These are phyloP conservation scores for Basidiobolus meristosporus DNA, from an alignment of 371 early-diverging fungal genomes.

Conservation along the genomic window DNA sequence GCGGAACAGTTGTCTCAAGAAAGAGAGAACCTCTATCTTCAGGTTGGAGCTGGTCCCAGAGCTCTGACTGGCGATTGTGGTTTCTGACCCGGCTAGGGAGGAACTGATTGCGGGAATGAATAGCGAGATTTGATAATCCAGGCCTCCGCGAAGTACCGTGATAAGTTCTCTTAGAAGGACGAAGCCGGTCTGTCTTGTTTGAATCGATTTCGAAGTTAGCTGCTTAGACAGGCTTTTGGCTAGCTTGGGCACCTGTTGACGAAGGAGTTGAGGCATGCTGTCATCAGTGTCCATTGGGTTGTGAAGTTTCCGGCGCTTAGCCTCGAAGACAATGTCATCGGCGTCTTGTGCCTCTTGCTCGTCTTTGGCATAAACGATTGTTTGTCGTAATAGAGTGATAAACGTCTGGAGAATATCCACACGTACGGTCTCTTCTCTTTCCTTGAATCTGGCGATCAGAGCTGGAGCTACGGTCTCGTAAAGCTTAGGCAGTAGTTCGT, in stretches of 20 bases:
- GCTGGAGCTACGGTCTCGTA: constrained; percentile 46
- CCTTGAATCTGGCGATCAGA: constrained; percentile 64
- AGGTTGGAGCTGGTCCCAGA: constrained; percentile 52
- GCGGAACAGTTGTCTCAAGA: constrained; percentile 44
- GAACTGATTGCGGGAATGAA: constrained; percentile 50
- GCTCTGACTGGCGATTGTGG: constrained; percentile 16
- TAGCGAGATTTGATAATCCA: constrained; percentile 35
- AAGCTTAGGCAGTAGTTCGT: constrained; percentile 37
- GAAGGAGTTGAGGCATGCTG: constrained; percentile 15
- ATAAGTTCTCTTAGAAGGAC: constrained; percentile 49
- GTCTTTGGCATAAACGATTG: constrained; percentile 5
- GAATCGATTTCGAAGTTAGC: constrained; percentile 43
- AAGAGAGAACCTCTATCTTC: constrained; percentile 62
- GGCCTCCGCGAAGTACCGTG: constrained; percentile 45
- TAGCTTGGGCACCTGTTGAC: constrained; percentile 35
- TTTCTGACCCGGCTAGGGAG: too few species aligned
- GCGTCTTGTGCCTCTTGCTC: too few species aligned
- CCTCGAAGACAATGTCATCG: constrained; percentile 1
- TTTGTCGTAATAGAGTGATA: constrained; percentile 48
- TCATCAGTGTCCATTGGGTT: constrained; percentile 19
- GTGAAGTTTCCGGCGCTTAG: constrained; percentile 9
- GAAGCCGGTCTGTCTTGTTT: constrained; percentile 58
- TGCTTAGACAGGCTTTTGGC: constrained; percentile 48
- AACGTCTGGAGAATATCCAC: constrained; percentile 66
- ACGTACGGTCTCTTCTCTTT: constrained; percentile 83